phyloP scores from a whole-genome alignment of 2,329 filamentous ascomycete species.

The Teratosphaeria epicoccoides region DNA sequence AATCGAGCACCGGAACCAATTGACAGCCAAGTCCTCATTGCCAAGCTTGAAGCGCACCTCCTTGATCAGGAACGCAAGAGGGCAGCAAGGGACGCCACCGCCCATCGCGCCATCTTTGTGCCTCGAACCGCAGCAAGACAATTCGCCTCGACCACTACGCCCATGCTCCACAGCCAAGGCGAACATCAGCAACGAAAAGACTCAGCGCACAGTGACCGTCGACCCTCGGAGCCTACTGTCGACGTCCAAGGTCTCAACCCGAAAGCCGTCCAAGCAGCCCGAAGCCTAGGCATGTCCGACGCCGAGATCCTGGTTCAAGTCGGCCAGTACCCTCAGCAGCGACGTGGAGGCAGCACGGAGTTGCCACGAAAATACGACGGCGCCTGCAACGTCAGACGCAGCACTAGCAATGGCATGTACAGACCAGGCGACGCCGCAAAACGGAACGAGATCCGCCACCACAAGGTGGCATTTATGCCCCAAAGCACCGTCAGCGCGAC shows the following conservation, averaged over 20 bases:
- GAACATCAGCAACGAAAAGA: not conserved
- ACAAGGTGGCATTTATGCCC: not conserved
- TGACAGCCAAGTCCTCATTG: not conserved
- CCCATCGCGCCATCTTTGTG: not conserved
- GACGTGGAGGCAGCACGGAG: no score
- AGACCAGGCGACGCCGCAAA: slow-evolving; percentile 8
- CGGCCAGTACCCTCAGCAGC: no score
- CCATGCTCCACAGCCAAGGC: not conserved
- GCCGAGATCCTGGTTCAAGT: not conserved
- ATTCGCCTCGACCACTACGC: not conserved
- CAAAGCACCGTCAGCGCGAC: not conserved
- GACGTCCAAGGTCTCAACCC: slow-evolving; percentile 1
- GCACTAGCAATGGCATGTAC: slow-evolving; percentile 2
- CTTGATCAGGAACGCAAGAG: not conserved
- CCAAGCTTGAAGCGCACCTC: not conserved
- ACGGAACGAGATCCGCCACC: slow-evolving; percentile 3
- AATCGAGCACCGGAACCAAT: not conserved
- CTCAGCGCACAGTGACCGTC: not conserved
- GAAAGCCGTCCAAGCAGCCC: slow-evolving; percentile 3
- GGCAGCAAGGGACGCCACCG: not conserved
- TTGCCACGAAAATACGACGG: no score
- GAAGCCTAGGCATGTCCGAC: slow-evolving; percentile 1
- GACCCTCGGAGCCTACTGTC: not conserved
- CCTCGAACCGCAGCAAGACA: not conserved
- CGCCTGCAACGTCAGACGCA: not conserved